Conservation (phyloP, 208 protist species). For the Crithidia brevicula region DNA sequence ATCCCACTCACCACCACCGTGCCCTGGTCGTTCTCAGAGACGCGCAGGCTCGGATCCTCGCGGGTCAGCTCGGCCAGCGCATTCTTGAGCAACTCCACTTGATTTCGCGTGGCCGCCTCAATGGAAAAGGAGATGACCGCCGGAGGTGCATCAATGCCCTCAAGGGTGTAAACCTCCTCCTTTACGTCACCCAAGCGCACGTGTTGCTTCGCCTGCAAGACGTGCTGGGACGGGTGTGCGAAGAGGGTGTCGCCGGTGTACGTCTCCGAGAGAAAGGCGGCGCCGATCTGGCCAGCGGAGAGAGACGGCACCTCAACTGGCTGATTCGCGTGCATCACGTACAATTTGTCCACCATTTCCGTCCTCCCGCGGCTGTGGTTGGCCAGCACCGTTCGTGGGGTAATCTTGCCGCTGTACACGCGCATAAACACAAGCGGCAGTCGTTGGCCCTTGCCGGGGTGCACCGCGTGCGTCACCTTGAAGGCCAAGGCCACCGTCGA, state of each 20-base stretch:
- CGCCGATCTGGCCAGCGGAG: slow-evolving; percentile 80
- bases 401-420: slow-evolving; percentile 90
- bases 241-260: slow-evolving; percentile 87
- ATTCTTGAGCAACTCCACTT: slow-evolving; percentile 88
- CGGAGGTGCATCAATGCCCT: slow-evolving; percentile 93
- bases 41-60: slow-evolving; percentile 95
- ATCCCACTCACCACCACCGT: slow-evolving; percentile 96
- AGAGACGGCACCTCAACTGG: slow-evolving; percentile 79
- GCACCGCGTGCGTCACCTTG: slow-evolving; percentile 87
- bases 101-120: slow-evolving; percentile 84
- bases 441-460: slow-evolving; percentile 65
- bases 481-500: slow-evolving; percentile 91
- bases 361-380: slow-evolving; percentile 69
- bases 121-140: slow-evolving; percentile 97
- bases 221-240: slow-evolving; percentile 40
- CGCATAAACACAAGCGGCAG: slow-evolving; percentile 91
- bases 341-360: slow-evolving; percentile 78
- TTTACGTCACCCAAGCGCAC: slow-evolving; percentile 27
- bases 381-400: slow-evolving; percentile 55
- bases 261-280: slow-evolving; percentile 67
- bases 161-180: slow-evolving; percentile 70
- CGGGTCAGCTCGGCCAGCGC: slow-evolving; percentile 92
- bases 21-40: slow-evolving; percentile 84
- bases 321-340: slow-evolving; percentile 90
- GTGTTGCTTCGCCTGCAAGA: slow-evolving; percentile 36